Percentiles rank a stretch among this genome's conserved stretches.
Conservation (phyloP, 139 green algal species). For the Volvox africanus region DNA sequence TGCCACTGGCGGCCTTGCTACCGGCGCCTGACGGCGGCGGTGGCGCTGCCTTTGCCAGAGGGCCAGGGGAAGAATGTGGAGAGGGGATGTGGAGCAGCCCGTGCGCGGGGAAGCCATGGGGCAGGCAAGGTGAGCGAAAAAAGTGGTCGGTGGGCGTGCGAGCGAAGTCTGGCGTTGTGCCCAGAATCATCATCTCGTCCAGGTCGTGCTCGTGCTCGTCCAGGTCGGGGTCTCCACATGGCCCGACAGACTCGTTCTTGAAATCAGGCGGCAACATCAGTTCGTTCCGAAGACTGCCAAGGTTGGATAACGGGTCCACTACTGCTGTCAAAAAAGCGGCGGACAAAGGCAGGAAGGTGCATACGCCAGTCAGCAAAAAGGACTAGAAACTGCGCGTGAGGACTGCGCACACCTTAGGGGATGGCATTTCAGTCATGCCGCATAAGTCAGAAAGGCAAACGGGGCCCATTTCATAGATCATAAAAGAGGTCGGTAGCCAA, state of each 20-base stretch:
- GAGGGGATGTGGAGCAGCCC: neutral
- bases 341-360: neutral
- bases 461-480: too few relatives aligned
- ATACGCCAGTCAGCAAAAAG: too few relatives aligned
- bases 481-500: too few relatives aligned
- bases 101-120: neutral
- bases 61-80: neutral
- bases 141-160: conserved; percentile 27
- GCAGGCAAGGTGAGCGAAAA: conserved; percentile 14
- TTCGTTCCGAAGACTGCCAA: conserved; percentile 75
- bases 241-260: neutral
- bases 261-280: conserved; percentile 71
- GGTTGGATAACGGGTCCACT: conserved; percentile 61
- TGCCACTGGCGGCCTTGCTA: neutral
- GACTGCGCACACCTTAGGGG: too few relatives aligned
- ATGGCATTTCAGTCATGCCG: too few relatives aligned
- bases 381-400: too few relatives aligned
- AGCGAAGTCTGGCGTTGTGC: conserved; percentile 71
- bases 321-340: neutral
- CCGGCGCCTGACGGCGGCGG: neutral
- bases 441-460: too few relatives aligned
- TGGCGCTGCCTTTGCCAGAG: neutral
- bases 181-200: conserved; percentile 86
- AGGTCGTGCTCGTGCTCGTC: conserved; percentile 68
- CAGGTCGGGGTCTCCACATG: neutral